Evolutionary conservation across 306 rosid genomes (phyloP).

Genomic region (Casuarina equisetifolia): DNA sequence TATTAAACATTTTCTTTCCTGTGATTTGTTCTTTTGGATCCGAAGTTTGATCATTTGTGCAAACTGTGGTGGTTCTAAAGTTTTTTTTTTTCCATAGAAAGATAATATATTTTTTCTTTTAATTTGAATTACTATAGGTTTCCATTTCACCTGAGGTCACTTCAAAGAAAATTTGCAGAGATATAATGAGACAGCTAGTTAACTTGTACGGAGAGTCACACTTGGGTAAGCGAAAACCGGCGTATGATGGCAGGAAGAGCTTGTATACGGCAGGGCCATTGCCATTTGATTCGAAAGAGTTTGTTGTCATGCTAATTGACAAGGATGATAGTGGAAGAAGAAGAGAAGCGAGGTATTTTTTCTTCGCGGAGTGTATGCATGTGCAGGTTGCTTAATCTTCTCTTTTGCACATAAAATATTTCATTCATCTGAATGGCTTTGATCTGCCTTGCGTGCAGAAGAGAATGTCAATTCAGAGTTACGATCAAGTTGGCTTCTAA

Average conservation of each 20-base stretch:
- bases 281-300: conserved; percentile 56
- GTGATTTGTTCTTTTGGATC: no score
- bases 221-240: conserved; percentile 40
- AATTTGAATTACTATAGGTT: conserved; percentile 40
- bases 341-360: conserved; percentile 27
- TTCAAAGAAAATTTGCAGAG: conserved; percentile 45
- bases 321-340: not conserved
- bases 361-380: not conserved
- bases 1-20: no score
- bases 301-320: conserved; percentile 41
- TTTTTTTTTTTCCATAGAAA: no score
- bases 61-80: no score
- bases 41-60: no score
- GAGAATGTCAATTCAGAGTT: conserved; percentile 53
- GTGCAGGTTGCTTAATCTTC: no score
- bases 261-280: conserved; percentile 51
- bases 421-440: not conserved
- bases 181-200: conserved; percentile 24
- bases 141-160: conserved; percentile 50
- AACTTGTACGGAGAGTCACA: not conserved
- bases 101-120: no score
- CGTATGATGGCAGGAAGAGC: conserved; percentile 70
- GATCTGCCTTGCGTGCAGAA: conserved; percentile 21
- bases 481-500: conserved; percentile 46
- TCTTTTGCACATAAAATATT: no score